phyloP scores from a whole-genome alignment of 768 basidiomycete genomes.

The Austroboletus eburneus region DNA sequence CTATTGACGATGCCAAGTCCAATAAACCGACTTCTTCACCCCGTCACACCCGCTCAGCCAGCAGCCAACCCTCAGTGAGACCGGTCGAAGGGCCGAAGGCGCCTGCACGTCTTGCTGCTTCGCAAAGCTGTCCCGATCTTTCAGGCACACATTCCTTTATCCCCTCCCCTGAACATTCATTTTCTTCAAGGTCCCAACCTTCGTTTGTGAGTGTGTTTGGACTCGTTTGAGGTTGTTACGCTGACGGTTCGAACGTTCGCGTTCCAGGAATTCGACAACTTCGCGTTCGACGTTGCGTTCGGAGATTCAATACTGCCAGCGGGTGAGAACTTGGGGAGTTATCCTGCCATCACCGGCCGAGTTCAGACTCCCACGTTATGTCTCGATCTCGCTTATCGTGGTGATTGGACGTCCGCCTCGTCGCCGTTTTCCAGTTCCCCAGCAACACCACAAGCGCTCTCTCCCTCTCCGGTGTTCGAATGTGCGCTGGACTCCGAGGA shows the following conservation, averaged over 20 bases:
- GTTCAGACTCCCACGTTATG: constrained; percentile 33
- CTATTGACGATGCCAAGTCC: constrained; percentile 40
- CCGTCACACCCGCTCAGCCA: constrained; percentile 21
- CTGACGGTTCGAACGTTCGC: neutral
- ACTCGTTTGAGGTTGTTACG: neutral
- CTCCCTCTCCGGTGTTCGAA: constrained; percentile 27
- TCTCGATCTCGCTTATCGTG: constrained; percentile 37
- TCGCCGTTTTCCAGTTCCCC: constrained; percentile 45
- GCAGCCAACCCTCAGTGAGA: constrained; percentile 19
- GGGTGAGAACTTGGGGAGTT: constrained; percentile 14
- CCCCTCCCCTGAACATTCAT: constrained; percentile 24
- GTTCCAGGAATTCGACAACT: constrained; percentile 28
- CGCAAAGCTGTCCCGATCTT: constrained; percentile 29
- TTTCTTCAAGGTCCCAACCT: constrained; percentile 39
- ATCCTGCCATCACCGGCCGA: constrained; percentile 20
- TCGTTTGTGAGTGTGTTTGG: constrained; percentile 42
- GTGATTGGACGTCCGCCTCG: constrained; percentile 40
- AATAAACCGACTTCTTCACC: constrained; percentile 22
- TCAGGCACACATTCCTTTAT: constrained; percentile 34
- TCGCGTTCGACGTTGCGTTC: constrained; percentile 26
- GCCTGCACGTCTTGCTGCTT: constrained; percentile 5
- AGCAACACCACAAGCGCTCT: constrained; percentile 37
- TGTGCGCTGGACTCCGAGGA: constrained; percentile 20
- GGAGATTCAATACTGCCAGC: constrained; percentile 27
- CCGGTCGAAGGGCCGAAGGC: constrained; percentile 1